These are phyloP conservation scores for Chlorociboria aeruginascens DNA, from an alignment of 495 filamentous ascomycete species.

Conservation along the genomic window DNA sequence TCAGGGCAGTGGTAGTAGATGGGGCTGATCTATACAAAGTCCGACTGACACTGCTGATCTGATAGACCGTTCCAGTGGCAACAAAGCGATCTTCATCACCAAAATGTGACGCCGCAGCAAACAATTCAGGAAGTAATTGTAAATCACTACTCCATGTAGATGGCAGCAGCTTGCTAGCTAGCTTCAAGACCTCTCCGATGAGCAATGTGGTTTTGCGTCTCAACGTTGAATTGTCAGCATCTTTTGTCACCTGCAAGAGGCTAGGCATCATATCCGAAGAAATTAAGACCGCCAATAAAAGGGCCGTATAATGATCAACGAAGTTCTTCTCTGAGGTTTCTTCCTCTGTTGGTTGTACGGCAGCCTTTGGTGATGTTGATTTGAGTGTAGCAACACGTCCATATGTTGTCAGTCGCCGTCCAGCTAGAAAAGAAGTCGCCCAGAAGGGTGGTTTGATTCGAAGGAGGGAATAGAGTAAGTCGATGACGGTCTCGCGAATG, in stretches of 20 bases:
- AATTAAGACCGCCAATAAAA: conserved; percentile 78
- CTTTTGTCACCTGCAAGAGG: conserved; percentile 57
- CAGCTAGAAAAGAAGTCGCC: conserved; percentile 91
- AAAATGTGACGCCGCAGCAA: conserved; percentile 62
- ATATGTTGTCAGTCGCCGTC: conserved; percentile 85
- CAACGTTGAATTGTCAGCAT: conserved; percentile 59
- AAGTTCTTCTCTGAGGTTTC: conserved; percentile 65
- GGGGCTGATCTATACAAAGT: conserved; percentile 73
- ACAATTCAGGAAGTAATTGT: conserved; percentile 74
- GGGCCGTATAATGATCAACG: conserved; percentile 82
- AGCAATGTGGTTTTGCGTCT: conserved; percentile 83
- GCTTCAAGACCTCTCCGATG: conserved; percentile 78
- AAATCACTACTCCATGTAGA: conserved; percentile 62
- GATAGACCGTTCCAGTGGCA: conserved; percentile 81
- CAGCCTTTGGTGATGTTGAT: conserved; percentile 33
- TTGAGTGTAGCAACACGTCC: conserved; percentile 85
- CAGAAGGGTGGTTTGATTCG: conserved; percentile 92
- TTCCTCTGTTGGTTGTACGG: conserved; percentile 38
- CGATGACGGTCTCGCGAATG: conserved; percentile 62
- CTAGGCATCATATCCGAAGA: conserved; percentile 73
- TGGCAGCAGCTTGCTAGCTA: conserved; percentile 77
- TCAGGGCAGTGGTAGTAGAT: conserved; percentile 25
- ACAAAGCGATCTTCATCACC: conserved; percentile 59
- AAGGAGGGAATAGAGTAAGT: conserved; percentile 81
- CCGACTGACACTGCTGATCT: conserved; percentile 92